Base-by-base conservation (phyloP, 2,329 filamentous ascomycete genomes). In the Byssothecium circinans region DNA sequence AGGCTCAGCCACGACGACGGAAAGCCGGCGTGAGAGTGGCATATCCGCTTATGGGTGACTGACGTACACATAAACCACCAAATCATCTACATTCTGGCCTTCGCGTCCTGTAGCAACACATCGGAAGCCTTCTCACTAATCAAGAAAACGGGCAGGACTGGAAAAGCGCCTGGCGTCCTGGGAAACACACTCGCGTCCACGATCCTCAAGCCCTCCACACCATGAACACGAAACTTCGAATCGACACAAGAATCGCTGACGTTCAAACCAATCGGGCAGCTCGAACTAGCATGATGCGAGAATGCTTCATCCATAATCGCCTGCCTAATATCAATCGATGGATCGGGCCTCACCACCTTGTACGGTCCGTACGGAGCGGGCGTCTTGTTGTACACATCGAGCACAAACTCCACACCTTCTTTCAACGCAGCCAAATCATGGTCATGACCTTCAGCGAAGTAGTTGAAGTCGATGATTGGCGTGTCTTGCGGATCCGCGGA, bases 121-220 rank as follows among this genome's bases (percentile, higher is more conserved):
- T 47, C 40, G 3, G 23, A 41, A 30, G 48, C 52, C 38, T 50
- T 50, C 43, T 41, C 19, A 35, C 35, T 36, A 2, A 53, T 22
- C 44, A 50, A 30, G 50, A 79, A 81, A 0, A 75, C 76, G 0
- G 79, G 73, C 2, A 78, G 60, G 6, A 74, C 71, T 19, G 77
- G 72, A 56, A 79, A 81, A 46, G 69, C 77, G 50, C 80, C 81
- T 2, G 78, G 78, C 30, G 40, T 36, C 44, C 73, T 72, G 0
- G 81, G 79, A 48, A 81, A 85, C 1, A 80, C 74, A 18, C 75
- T 79, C 1, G 81, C 83, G 68, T 86, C 83, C 0, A 86, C 83
- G 1, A 85, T 82, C 27, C 83, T 71, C 44, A 86, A 60, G 0
- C 78, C 76, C 0, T 73, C 61, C 0, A 81, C 75, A 0, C 80